Percentiles rank a stretch among this genome's conserved stretches.
Conservation (phyloP, 148 eudicot species). For the Vaccinium corymbosum region DNA sequence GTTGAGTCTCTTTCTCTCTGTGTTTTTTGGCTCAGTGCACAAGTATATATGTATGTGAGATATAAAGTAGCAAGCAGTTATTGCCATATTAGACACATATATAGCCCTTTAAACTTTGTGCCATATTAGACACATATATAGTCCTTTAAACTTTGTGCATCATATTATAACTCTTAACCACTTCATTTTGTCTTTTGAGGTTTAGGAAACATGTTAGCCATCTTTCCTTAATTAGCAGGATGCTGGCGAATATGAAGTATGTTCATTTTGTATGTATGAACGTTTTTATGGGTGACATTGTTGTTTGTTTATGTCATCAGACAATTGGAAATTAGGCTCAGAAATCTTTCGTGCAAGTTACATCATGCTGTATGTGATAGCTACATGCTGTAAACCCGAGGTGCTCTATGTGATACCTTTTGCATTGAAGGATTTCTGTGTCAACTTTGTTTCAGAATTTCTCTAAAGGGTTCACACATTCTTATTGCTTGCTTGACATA, state of each 20-base stretch:
- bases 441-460: neutral
- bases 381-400: constrained; percentile 82
- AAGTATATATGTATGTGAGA: neutral
- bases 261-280: neutral
- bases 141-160: no score
- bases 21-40: neutral
- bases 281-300: neutral
- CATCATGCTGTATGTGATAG: constrained; percentile 69
- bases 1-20: constrained; percentile 35
- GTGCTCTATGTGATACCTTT: constrained; percentile 30
- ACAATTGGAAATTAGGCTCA: constrained; percentile 68
- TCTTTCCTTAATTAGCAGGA: neutral
- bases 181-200: neutral
- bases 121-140: neutral
- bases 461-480: neutral
- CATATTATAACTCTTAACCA: neutral
- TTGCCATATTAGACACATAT: neutral
- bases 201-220: neutral
- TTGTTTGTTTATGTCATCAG: constrained; percentile 34
- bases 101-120: neutral
- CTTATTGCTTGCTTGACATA: constrained; percentile 5
- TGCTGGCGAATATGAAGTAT: neutral
- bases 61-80: neutral
- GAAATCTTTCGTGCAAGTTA: constrained; percentile 57
- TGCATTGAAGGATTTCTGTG: neutral